These are phyloP conservation scores for Verticillium albo-atrum DNA, from an alignment of 2,329 filamentous ascomycete species.

Conservation along the genomic window DNA sequence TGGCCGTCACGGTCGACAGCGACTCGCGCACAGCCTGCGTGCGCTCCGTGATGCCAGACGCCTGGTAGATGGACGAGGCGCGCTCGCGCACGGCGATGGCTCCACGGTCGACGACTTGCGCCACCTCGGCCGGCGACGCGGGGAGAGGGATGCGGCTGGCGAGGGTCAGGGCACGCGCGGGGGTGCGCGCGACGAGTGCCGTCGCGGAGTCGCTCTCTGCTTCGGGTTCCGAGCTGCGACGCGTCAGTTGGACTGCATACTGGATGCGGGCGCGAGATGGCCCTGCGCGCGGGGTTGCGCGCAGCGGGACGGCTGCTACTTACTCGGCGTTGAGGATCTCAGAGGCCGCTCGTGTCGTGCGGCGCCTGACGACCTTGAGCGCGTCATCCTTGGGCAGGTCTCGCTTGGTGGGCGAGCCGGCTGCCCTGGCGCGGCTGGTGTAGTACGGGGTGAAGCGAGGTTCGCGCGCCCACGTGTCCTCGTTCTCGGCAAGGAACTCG, in stretches of 20 bases:
- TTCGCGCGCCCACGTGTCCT: conserved; percentile 58
- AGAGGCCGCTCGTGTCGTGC: conserved; percentile 38
- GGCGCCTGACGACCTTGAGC: conserved; percentile 42
- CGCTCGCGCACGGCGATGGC: conserved; percentile 63
- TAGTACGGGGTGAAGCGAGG: conserved; percentile 71
- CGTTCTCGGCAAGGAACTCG: conserved; percentile 66
- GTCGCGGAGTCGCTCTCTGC: conserved; percentile 31
- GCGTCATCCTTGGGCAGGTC: conserved; percentile 35
- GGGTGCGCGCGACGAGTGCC: conserved; percentile 40
- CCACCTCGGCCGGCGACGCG: conserved; percentile 74
- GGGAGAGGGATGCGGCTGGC: conserved; percentile 67
- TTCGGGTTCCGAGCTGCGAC: conserved; percentile 20
- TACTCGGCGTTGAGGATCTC: conserved; percentile 39
- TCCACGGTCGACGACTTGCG: conserved; percentile 69
- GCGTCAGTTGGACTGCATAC: conserved; percentile 4
- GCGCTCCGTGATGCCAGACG: conserved; percentile 61
- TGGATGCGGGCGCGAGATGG: conserved; percentile 2
- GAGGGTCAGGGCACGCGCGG: conserved; percentile 47
- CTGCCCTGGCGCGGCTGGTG: conserved; percentile 56
- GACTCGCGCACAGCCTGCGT: conserved; percentile 63
- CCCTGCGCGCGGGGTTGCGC: too few species aligned
- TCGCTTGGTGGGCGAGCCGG: conserved; percentile 58
- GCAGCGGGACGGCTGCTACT: conserved; percentile 22
- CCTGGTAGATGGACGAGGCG: conserved; percentile 58
- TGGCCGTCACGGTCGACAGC: conserved; percentile 66